Evolutionary conservation across 2,329 filamentous ascomycete genomes (phyloP), one percentile per base, ranked within the genome.

Genomic region (Aurifilum marmelostoma): DNA sequence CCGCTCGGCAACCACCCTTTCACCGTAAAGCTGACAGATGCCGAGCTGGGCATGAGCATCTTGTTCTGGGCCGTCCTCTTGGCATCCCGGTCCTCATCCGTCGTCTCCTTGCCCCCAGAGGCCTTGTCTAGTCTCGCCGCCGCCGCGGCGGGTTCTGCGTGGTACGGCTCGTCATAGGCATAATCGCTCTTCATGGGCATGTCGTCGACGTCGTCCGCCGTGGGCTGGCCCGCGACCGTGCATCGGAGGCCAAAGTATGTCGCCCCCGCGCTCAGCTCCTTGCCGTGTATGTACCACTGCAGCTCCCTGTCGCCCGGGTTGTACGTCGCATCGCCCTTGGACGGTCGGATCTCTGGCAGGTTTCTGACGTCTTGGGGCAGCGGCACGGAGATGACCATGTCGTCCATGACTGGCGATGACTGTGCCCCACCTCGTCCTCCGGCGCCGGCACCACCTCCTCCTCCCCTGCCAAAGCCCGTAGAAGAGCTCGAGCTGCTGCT

Each of bases 261-360:
- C 21, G 87, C 85, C 1, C 91, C 85, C 1, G 87, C 85, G 0
- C 88, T 85, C 2, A 94, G 85, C 68, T 97, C 94, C 79, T 93
- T 94, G 32, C 88, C 87, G 0, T 90, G 88, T 54, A 98, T 88
- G 68, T 89, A 87, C 95, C 95, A 98, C 78, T 97, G 92, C 11
- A 97, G 83, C 1, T 87, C 79, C 61, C 86, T 86, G 64, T 92
- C 93, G 2, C 89, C 89, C 0, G 91, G 89, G 66, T 88, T 91
- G 80, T 94, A 97, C 68, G 87, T 89, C 2, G 93, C 94, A 73
- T 98, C 95, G 47, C 94, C 95, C 72, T 89, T 89, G 73, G 89
- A 92, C 2, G 94, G 88, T 67, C 93, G 88, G 67, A 97, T 86
- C 75, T 97, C 94, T 6, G 89, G 89, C 21, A 98, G 83, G 76